Evolutionary conservation across 2,329 filamentous ascomycete species (phyloP).

Genomic region (Laburnicola sp.): DNA sequence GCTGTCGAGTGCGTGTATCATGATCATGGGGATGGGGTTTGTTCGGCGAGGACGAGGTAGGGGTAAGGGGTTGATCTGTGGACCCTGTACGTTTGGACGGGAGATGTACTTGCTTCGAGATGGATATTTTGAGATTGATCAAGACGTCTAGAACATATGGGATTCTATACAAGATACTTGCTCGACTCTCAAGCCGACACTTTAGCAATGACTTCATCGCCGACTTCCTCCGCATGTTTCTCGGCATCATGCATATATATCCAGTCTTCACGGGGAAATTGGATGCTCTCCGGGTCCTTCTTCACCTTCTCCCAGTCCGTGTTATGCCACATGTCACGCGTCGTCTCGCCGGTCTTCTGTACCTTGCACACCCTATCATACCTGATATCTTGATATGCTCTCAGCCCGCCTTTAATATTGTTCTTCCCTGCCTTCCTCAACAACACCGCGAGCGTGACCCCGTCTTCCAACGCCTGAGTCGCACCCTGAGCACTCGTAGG

Average conservation of each 20-base stretch:
- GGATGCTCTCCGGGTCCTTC: slow-evolving; percentile 32
- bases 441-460: slow-evolving; percentile 34
- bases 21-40: too few species aligned
- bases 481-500: slow-evolving; percentile 59
- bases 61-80: too few species aligned
- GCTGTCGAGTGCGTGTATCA: too few species aligned
- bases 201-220: slow-evolving; percentile 32
- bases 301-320: slow-evolving; percentile 42
- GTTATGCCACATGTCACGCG: slow-evolving; percentile 42
- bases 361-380: slow-evolving; percentile 40
- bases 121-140: too few species aligned
- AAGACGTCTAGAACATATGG: neutral
- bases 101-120: too few species aligned
- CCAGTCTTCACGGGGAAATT: slow-evolving; percentile 40
- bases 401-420: slow-evolving; percentile 33
- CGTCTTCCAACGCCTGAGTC: slow-evolving; percentile 59
- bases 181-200: slow-evolving; percentile 7
- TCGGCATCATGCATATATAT: slow-evolving; percentile 39
- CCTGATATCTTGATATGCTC: slow-evolving; percentile 40
- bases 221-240: slow-evolving; percentile 34
- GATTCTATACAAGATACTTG: neutral
- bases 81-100: too few species aligned
- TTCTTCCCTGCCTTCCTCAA: slow-evolving; percentile 32
- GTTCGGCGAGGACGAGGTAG: too few species aligned
- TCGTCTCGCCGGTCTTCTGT: slow-evolving; percentile 42